Evolutionary conservation across 2,329 filamentous ascomycete species (phyloP).

Genomic region (Myriosclerotinia duriaeana): DNA sequence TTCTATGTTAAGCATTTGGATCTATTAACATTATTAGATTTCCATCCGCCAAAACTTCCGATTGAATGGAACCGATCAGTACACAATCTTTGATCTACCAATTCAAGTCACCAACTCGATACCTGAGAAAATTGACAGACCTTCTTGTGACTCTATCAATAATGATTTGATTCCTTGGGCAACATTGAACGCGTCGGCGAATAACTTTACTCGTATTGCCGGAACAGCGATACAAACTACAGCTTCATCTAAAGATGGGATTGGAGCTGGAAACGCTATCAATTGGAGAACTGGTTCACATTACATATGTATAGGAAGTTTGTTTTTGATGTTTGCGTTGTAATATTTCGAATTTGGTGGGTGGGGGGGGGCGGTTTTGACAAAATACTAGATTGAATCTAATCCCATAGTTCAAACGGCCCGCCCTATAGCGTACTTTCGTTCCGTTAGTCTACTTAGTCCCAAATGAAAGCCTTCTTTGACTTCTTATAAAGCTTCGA

Average conservation of each 20-base stretch:
- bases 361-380: neutral
- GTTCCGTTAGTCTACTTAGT: neutral
- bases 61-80: conserved; percentile 61
- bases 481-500: neutral
- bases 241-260: conserved; percentile 40
- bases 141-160: conserved; percentile 51
- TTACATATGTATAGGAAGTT: conserved; percentile 41
- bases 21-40: conserved; percentile 47
- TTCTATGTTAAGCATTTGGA: neutral
- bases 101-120: conserved; percentile 68
- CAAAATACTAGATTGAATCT: neutral
- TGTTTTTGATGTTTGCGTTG: conserved; percentile 40
- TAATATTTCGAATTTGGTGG: conserved; percentile 27
- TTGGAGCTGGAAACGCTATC: conserved; percentile 39
- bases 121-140: conserved; percentile 44
- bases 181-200: conserved; percentile 45
- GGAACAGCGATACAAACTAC: conserved; percentile 38
- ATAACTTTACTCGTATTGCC: conserved; percentile 36
- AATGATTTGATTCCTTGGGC: conserved; percentile 53
- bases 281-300: conserved; percentile 41
- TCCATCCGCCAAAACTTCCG: conserved; percentile 71
- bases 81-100: conserved; percentile 70
- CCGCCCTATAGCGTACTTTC: neutral
- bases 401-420: neutral
- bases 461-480: neutral